These are phyloP conservation scores for Pneumocystis carinii DNA, from an alignment of 1,139 yeast species.

Conservation along the genomic window DNA sequence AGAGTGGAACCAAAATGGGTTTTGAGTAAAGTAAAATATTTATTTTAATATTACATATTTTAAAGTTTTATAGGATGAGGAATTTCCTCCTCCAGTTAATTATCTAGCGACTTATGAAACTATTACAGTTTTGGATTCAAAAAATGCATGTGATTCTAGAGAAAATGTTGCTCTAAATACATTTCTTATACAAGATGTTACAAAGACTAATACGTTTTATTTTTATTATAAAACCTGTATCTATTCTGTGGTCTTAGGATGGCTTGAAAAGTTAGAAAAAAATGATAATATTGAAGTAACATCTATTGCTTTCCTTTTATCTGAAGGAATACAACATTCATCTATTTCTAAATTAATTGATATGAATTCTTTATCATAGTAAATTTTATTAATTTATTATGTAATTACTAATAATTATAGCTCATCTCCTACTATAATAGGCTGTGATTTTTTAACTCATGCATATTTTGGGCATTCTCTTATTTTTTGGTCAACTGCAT, in stretches of 20 bases:
- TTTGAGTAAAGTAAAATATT: neutral
- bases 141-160: neutral
- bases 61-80: neutral
- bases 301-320: neutral
- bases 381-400: neutral
- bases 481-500: neutral
- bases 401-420: neutral
- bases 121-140: neutral
- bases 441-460: neutral
- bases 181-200: neutral
- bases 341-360: neutral
- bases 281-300: neutral
- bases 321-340: neutral
- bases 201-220: neutral
- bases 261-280: neutral
- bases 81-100: neutral
- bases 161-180: neutral
- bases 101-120: neutral
- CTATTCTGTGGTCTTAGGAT: neutral
- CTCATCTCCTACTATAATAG: neutral
- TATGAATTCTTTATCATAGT: neutral
- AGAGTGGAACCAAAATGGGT: constrained; percentile 2
- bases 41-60: neutral
- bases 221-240: neutral
- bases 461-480: neutral